Evolutionary conservation across 345 rosid species (phyloP).

Genomic region (Eucalyptus viminalis): DNA sequence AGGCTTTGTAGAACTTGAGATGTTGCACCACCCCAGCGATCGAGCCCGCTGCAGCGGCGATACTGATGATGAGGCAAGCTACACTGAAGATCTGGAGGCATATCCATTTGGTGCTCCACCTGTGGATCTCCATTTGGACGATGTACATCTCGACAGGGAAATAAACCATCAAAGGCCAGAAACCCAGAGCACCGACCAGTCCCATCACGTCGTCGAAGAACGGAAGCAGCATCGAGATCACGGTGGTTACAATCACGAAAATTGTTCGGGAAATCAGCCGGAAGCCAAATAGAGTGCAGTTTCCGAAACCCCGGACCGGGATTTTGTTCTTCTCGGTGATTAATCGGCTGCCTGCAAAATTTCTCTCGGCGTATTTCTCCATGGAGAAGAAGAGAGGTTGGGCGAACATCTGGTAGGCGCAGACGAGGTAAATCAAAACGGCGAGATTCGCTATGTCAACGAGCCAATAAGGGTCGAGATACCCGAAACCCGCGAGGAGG

Average conservation of each 20-base stretch:
- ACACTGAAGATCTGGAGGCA: constrained; percentile 52
- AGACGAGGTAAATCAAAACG: constrained; percentile 55
- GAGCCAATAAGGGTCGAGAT: constrained; percentile 52
- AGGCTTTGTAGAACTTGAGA: accelerated
- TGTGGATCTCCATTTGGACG: constrained; percentile 42
- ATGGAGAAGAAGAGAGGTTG: constrained; percentile 68
- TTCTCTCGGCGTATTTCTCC: constrained; percentile 33
- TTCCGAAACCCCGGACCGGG: constrained; percentile 21
- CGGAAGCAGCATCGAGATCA: constrained; percentile 76
- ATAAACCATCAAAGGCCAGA: constrained; percentile 84
- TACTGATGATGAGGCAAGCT: constrained; percentile 54
- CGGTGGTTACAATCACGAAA: constrained; percentile 51
- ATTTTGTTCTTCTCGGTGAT: constrained; percentile 36
- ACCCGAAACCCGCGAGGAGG: constrained; percentile 65
- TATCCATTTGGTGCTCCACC: constrained; percentile 78
- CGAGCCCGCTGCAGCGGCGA: constrained; percentile 73
- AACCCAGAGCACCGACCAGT: constrained; percentile 76
- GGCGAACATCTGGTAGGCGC: constrained; percentile 85
- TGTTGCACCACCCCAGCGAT: background rate
- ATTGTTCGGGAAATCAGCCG: constrained; percentile 69
- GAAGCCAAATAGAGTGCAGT: constrained; percentile 47
- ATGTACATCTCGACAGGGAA: constrained; percentile 92
- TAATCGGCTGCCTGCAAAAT: constrained; percentile 50
- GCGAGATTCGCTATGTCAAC: constrained; percentile 71
- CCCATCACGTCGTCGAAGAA: constrained; percentile 71